These are phyloP conservation scores for Daucus carota DNA, from an alignment of 129 eudicot genomes.

Conservation along the genomic window DH1_v3.0 NC_030385.2:7651501-7652000, in stretches of 20 bases:
- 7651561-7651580: neutral
- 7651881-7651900: constrained; percentile 78
- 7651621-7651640: neutral
- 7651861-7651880: constrained; percentile 71
- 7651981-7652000: constrained; percentile 67
- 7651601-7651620: neutral
- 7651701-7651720: constrained; percentile 14
- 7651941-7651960: constrained; percentile 64
- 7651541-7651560: neutral
- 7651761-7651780: constrained; percentile 75
- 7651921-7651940: constrained; percentile 69
- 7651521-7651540: neutral
- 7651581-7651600: neutral
- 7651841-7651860: constrained; percentile 71
- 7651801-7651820: constrained; percentile 52
- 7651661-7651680: neutral
- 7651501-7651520: neutral
- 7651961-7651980: constrained; percentile 81
- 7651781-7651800: constrained; percentile 68
- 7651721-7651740: constrained; percentile 74
- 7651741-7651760: constrained; percentile 62
- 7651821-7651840: constrained; percentile 59
- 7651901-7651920: constrained; percentile 80
- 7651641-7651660: neutral
- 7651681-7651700: neutral